Base-by-base conservation (phyloP, 306 rosid genomes). In the Cyclanthera cordifolia region DNA sequence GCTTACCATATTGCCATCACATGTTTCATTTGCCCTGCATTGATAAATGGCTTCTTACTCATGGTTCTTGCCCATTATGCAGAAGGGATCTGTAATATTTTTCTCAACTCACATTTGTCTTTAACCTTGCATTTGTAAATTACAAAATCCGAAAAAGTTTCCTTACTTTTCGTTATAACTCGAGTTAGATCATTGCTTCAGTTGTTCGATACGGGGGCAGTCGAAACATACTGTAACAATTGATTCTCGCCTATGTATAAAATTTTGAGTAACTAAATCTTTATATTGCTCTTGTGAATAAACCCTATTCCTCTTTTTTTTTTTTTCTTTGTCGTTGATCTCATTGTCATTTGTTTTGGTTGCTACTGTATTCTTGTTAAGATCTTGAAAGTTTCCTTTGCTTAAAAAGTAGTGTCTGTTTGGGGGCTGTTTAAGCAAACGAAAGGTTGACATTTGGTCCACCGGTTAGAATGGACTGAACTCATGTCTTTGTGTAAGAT, bases 21-120 rank as follows among this genome's bases (percentile, higher is more conserved):
- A 79, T 88, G 90, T 94, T 94, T 80, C 99, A 94, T 80, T 81
- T 90, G 64, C 96, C 99, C 47, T 94, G 99, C 90, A 94, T 90
- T 80, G 99, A 94, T 77, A 83, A 83, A 79, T 94, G 99, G 99
- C 97, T 94, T 66, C 78, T 88, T 53, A 86, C 90, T 77, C 99
- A 94, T 76, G 99, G 91, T 67, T 94, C 99, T 79, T 94, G 99
- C 78, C 99, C 99, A 46, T 72, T 94, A 49, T 94, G 99, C 87
- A 88, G 99, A 85, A 88, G 99, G 83, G 99, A 90, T 90, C 84
- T 94, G 83, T 90, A 78, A 87, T 65, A 65, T 45, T 65, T 23
- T 65, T 14, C 39, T 14, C 39, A 39, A 45, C 70, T 65, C 32
- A 58, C 23, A 25, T 5, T 17, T 50, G 24, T 52, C 11, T 49